These are phyloP conservation scores for Aspergillus quadrilineatus DNA, from an alignment of 2,329 filamentous ascomycete species.

Conservation along the genomic window DNA sequence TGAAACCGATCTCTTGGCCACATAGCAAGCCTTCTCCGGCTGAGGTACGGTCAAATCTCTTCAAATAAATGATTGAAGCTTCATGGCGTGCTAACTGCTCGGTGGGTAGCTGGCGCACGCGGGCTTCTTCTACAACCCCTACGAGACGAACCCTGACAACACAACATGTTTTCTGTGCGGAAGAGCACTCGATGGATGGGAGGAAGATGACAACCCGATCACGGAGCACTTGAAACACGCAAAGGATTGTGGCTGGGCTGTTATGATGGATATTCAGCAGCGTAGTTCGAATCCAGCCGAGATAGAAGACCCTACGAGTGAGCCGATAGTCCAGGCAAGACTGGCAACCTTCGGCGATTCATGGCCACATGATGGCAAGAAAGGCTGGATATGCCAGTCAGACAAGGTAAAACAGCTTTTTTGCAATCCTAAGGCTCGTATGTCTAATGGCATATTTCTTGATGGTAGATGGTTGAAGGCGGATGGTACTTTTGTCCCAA, in stretches of 20 bases:
- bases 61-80: conserved; percentile 13
- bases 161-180: conserved; percentile 84
- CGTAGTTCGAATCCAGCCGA: conserved; percentile 45
- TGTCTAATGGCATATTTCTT: conserved; percentile 17
- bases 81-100: not conserved
- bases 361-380: conserved; percentile 89
- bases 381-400: conserved; percentile 83
- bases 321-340: conserved; percentile 72
- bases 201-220: conserved; percentile 77
- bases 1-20: conserved; percentile 68
- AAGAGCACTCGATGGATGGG: conserved; percentile 87
- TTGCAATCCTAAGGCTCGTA: conserved; percentile 3
- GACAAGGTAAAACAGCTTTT: conserved; percentile 64
- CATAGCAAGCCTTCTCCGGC: conserved; percentile 66
- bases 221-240: conserved; percentile 84
- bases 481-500: conserved; percentile 94
- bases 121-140: conserved; percentile 86
- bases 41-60: conserved; percentile 51
- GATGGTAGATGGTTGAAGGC: conserved; percentile 72
- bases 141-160: conserved; percentile 75
- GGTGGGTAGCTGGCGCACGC: conserved; percentile 73
- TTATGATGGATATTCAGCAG: conserved; percentile 62
- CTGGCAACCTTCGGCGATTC: conserved; percentile 76
- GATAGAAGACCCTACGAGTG: conserved; percentile 70
- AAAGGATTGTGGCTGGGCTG: conserved; percentile 81